A percentile compares a stretch with the other conserved stretches of the same genome.
Conservation (phyloP, 192 early-diverging fungal genomes). For the Diversispora eburnea region DNA sequence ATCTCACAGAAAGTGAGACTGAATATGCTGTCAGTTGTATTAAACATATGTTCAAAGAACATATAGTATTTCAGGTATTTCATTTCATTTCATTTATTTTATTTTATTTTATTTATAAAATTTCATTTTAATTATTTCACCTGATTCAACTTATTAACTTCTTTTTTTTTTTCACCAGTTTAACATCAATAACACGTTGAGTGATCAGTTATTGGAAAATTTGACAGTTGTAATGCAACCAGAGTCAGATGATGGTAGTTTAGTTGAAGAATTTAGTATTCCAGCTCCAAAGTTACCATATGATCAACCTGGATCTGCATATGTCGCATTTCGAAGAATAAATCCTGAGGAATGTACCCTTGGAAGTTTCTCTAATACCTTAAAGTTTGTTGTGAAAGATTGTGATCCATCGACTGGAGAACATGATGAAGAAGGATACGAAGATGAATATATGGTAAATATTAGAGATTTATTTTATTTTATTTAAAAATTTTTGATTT, state of each 20-base stretch:
- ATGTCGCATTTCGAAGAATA: conserved; percentile 79
- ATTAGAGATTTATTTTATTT: neutral
- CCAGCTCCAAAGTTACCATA: conserved; percentile 72
- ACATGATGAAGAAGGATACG: conserved; percentile 89
- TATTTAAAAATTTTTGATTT: neutral
- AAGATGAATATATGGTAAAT: conserved; percentile 82
- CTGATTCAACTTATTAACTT: conserved; percentile 1
- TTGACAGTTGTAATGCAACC: conserved; percentile 78
- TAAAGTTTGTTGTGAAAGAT: conserved; percentile 91
- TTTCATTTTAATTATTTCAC: neutral
- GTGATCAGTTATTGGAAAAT: conserved; percentile 90
- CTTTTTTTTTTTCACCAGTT: conserved; percentile 52
- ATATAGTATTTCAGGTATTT: conserved; percentile 89
- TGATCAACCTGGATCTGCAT: conserved; percentile 72
- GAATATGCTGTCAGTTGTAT: conserved; percentile 91
- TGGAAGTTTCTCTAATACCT: conserved; percentile 77
- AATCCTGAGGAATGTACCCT: conserved; percentile 55
- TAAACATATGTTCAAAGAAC: conserved; percentile 89
- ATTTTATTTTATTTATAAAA: neutral
- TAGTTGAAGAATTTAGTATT: conserved; percentile 67
- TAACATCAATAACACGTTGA: conserved; percentile 89
- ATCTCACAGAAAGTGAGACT: conserved; percentile 89
- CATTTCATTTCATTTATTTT: neutral
- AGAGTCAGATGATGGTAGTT: conserved; percentile 54
- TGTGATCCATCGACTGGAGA: conserved; percentile 93